Base-by-base conservation (phyloP, 768 basidiomycete genomes). In the Boletus sp. region DNA sequence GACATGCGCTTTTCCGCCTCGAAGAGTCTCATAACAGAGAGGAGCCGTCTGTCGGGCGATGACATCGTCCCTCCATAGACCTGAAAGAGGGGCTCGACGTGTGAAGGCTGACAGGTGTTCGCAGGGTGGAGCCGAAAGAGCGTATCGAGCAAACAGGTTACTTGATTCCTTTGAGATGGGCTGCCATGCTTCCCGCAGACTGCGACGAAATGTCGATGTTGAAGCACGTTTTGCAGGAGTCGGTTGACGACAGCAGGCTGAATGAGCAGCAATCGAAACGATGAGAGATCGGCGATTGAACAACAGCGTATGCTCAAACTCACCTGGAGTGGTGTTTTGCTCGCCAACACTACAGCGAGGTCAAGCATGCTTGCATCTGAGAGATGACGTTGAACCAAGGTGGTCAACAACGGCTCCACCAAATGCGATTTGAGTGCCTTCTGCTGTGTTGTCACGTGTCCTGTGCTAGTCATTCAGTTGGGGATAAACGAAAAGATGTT, bases 61-160 rank as follows among this genome's bases (percentile, higher is more conserved):
- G 83, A 80, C n/a, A 89, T 67, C 0, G 88, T 88, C 1, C 88
- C 95, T 9, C 79, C 72, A 66, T 98, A 98, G 1, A 93, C 72
- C 19, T 72, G 74, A 41, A 89, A 70, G 34, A 98, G 75, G 1
- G 90, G 91, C 43, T 90, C 85, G 41, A 95, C 72, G 59, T 95
- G 91, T 4, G 82, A 87, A 10, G 85, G 79, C 66, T 96, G 95
- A 63, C 90, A 95, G 2, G 93, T 88, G 61, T 92, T 92, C 13
- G 77, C 70, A 0, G 93, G 90, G 63, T 94, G 85, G 14, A 86
- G 77, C 51, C 79, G 69, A 75, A 95, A 97, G 2, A 96, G 75
- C 4, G 73, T 70, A 42, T 83, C 76, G 4, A 95, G 70, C 1
- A 90, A 69, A n/a, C 71, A 60, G 35, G 86, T 74, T 29, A 89